A percentile compares a stretch with the other conserved stretches of the same genome.
Conservation (phyloP, 768 basidiomycete species). For the Tulasnella sp. region DNA sequence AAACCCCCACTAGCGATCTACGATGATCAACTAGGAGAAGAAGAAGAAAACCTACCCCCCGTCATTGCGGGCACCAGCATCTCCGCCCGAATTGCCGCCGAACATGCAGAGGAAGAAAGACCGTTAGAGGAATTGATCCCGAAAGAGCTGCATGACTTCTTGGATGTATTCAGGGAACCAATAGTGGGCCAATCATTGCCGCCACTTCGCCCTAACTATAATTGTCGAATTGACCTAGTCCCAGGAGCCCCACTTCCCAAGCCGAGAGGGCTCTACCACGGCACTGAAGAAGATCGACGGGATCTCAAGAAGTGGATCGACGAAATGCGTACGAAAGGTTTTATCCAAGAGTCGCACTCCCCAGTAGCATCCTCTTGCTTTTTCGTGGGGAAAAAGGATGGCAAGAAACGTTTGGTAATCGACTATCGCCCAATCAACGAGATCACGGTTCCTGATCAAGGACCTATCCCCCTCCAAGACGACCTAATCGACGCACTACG, state of each 20-base stretch:
- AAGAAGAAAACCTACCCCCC: no score
- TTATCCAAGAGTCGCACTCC: constrained; percentile 35
- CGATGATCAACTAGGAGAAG: no score
- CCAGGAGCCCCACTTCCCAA: background rate
- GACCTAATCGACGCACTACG: constrained; percentile 37
- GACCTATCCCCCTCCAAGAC: constrained; percentile 34
- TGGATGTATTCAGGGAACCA: constrained; percentile 21
- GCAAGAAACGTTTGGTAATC: constrained; percentile 37
- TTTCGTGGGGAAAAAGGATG: constrained; percentile 41
- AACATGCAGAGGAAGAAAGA: background rate
- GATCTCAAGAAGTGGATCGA: constrained; percentile 37
- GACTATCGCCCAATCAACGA: constrained; percentile 38
- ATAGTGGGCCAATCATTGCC: background rate
- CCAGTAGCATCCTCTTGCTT: constrained; percentile 39
- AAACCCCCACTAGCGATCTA: no score
- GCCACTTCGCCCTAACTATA: background rate
- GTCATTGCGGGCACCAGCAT: background rate
- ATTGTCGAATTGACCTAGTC: constrained; percentile 7
- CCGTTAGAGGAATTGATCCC: background rate
- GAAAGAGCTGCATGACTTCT: constrained; percentile 16
- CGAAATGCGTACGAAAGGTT: constrained; percentile 39
- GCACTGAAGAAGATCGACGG: background rate
- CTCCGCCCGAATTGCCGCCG: background rate
- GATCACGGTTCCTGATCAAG: constrained; percentile 37
- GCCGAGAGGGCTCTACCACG: background rate